phyloP scores from a whole-genome alignment of 2,329 filamentous ascomycete species.

The Phaeosphaeria sp. region DNA sequence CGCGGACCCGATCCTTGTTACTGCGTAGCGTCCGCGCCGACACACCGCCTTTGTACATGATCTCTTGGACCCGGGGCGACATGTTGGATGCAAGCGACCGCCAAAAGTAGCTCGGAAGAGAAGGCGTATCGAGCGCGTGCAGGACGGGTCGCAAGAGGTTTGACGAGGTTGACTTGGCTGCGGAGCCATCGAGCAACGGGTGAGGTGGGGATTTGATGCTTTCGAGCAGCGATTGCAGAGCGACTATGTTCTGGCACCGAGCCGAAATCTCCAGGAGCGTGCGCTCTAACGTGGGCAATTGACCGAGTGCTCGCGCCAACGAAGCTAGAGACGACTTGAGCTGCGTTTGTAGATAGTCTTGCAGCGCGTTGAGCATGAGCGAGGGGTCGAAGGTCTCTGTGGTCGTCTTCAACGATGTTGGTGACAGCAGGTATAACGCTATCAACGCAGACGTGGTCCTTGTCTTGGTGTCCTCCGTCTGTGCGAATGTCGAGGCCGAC shows the following conservation, averaged over 20 bases:
- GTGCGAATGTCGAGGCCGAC: conserved; percentile 59
- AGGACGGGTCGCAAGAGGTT: conserved; percentile 77
- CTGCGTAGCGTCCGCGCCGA: conserved; percentile 79
- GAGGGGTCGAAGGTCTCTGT: conserved; percentile 65
- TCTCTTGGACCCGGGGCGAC: conserved; percentile 79
- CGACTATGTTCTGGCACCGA: conserved; percentile 89
- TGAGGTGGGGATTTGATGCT: conserved; percentile 71
- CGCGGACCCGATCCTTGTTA: conserved; percentile 75
- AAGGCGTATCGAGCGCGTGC: conserved; percentile 81
- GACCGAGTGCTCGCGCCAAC: conserved; percentile 76
- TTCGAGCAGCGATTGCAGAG: conserved; percentile 78
- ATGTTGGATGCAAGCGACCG: conserved; percentile 81
- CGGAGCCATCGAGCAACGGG: conserved; percentile 61
- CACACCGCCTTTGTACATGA: conserved; percentile 81
- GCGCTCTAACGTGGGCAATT: conserved; percentile 81
- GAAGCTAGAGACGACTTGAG: conserved; percentile 79
- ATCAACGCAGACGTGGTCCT: conserved; percentile 75
- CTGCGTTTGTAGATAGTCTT: conserved; percentile 81
- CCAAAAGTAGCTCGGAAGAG: conserved; percentile 92
- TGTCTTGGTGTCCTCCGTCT: conserved; percentile 76
- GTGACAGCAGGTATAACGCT: conserved; percentile 82
- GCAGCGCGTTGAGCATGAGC: conserved; percentile 76
- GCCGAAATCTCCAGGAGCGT: conserved; percentile 81
- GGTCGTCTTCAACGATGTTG: conserved; percentile 60
- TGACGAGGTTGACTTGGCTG: conserved; percentile 8